Percentiles rank a stretch among this genome's conserved stretches.
phyloP scores from a whole-genome alignment of 1,284 basidiomycete genomes.

The Ceratobasidium sp. region DNA sequence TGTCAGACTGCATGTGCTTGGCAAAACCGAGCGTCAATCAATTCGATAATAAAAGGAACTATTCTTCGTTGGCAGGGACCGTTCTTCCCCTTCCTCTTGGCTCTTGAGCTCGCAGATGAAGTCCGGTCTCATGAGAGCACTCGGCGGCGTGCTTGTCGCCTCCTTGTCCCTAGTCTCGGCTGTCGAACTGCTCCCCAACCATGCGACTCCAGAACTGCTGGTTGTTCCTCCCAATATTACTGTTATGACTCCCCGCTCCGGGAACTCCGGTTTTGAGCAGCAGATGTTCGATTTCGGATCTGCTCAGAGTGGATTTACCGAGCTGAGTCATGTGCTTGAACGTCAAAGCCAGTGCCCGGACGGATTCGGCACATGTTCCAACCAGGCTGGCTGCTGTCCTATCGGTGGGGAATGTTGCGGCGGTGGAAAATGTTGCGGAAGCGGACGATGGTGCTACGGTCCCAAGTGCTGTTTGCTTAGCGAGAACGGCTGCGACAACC shows the following conservation, averaged over 20 bases:
- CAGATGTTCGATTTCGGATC: conserved; percentile 27
- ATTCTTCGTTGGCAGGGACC: neutral
- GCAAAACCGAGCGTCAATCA: neutral
- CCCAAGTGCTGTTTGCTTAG: neutral
- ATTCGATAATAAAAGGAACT: neutral
- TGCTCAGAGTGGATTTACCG: conserved; percentile 14
- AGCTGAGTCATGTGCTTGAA: neutral
- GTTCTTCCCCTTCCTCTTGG: neutral
- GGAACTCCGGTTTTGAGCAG: neutral
- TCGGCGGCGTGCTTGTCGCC: neutral
- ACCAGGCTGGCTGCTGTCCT: conserved; percentile 17
- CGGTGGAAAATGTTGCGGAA: conserved; percentile 10
- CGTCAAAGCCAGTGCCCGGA: neutral
- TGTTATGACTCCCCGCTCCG: conserved; percentile 3
- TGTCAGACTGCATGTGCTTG: neutral
- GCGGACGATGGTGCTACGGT: conserved; percentile 1
- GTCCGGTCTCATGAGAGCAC: neutral
- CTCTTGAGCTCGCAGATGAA: neutral
- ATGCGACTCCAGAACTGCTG: neutral
- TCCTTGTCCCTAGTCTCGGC: neutral
- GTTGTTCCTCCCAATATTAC: conserved; percentile 15
- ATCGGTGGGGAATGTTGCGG: conserved; percentile 18
- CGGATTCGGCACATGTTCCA: conserved; percentile 4
- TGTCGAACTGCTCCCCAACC: neutral
- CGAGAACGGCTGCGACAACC: conserved; percentile 9